Base-by-base conservation (phyloP, 208 protist species). In the Herpetomonas tarakana region DNA sequence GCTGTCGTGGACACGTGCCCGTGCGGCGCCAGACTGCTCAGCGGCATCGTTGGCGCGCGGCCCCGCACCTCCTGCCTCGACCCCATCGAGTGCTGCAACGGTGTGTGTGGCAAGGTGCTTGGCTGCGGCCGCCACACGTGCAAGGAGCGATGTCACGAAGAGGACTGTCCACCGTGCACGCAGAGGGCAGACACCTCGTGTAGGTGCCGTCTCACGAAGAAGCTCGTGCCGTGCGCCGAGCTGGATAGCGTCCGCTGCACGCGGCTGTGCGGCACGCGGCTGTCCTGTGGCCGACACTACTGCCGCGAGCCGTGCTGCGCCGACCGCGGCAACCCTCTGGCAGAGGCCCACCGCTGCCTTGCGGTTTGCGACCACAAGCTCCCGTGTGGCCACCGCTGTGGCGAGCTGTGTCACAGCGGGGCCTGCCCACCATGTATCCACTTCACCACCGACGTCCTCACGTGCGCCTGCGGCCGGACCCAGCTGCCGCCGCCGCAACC, bases 201-300 rank as follows among this genome's bases (percentile, higher is more conserved):
- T 61, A 56, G 65, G 4, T 93, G 86, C 53, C 65, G 78, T 39
- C 61, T 71, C n/a, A 80, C 78, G 14, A 61, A 70, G 31, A 65
- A 74, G 30, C 74, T 66, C 11, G 61, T 93, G 53, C 54, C 70
- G 11, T 93, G 86, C 45, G 51, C 39, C 2, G 74, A 81, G 28
- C 22, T 64, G 14, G 66, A 74, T 49, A 62, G 53, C 28, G 74
- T 81, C 59, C 65, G 55, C 29, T 93, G 86, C 58, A 55, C 66
- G 25, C 75, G 79, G 31, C 64, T 74, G 26, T 93, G 86, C 51
- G 79, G 82, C 28, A 86, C 82, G 30, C 67, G 67, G 51, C 60
- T 89, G n/a, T 81, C 74, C 22, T 93, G 86, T 62, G 82, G 82
- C 19, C 74, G 71, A 56, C 86, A 93, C 74, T 66, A 81, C 57